Evolutionary conservation across 345 rosid species (phyloP), one percentile per base, ranked within the genome.

Genomic region (Turnera subulata): DNA sequence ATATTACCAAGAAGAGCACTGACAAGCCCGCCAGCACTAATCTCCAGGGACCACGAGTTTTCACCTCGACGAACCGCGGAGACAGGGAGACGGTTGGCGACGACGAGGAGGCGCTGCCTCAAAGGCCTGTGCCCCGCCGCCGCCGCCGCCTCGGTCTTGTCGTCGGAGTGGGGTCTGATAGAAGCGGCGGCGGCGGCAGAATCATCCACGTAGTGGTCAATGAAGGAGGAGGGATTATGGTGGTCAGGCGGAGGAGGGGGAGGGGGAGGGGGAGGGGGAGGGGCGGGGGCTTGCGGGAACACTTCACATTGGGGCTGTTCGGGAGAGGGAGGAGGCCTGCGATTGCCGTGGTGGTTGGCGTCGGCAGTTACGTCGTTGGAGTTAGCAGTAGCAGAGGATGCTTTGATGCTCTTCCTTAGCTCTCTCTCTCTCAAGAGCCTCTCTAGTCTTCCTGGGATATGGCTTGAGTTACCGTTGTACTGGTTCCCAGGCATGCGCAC

Each of bases 1-100:
- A n/a, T 12, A 20, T 50, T 80, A 89, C 97, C 99, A 63, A 94
- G 73, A 73, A 94, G 97, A 47, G 99, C 99, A 68, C 59, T 90
- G 62, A 94, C 99, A 7, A 90, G 78, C 63, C 99, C 99, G 26
- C 99, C 99, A 55, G 83, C 97, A 82, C 99, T 94, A 51, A 90
- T 84, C 76, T 94, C 99, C 20, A 94, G 80, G 52, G 91, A 85
- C 99, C 99, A 94, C 2, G 84, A 75, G 46, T 94, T 91, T 80
- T 88, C 96, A 52, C 96, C 96, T 77, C 88, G 78, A 70, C 99
- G 80, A 65, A 90, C 86, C 0, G 99, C 99, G 67, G 96, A 94
- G 55, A 94, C 99, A 0, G 99, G 99, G 37, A 94, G 77, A 75
- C 99, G 82, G 43, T 94, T 94, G 68, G 99, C 99, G 66, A 94